phyloP scores from a whole-genome alignment of 1,284 basidiomycete species.

The Salmacisia buchloeana region DNA sequence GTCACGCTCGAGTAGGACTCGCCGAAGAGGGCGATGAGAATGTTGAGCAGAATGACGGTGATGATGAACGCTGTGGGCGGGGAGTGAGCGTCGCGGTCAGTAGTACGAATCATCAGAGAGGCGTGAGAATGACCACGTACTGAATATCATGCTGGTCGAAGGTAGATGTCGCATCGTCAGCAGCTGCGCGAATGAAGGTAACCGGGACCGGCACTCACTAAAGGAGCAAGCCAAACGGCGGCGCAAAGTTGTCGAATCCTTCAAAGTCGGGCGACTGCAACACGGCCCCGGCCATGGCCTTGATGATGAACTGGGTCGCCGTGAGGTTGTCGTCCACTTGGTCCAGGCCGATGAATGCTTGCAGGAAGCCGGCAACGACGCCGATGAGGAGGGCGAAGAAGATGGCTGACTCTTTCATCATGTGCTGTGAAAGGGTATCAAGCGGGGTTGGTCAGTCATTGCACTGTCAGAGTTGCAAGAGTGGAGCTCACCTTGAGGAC shows the following conservation, averaged over 20 bases:
- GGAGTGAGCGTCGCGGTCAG: too few relatives aligned
- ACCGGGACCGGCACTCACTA: background rate
- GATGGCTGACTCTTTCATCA: constrained; percentile 6
- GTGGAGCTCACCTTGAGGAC: background rate
- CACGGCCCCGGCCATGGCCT: background rate
- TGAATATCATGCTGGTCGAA: background rate
- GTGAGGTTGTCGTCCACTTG: constrained; percentile 5
- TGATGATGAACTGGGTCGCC: constrained; percentile 1
- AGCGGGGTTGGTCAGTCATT: too few relatives aligned
- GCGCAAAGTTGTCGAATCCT: constrained; percentile 2
- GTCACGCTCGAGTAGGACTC: background rate
- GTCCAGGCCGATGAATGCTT: constrained; percentile 3
- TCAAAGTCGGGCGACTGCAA: background rate
- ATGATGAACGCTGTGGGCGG: background rate
- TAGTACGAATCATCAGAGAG: background rate
- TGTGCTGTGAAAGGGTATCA: too few relatives aligned
- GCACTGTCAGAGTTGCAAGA: too few relatives aligned
- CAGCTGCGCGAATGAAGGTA: too few relatives aligned
- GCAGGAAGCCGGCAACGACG: background rate
- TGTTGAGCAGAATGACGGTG: background rate
- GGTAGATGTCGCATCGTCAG: too few relatives aligned
- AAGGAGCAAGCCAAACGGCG: background rate
- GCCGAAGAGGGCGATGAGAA: background rate
- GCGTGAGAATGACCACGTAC: background rate
- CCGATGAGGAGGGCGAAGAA: constrained; percentile 7